phyloP scores from a whole-genome alignment of 1,284 basidiomycete species.

The Pseudozyma flocculosa region DNA sequence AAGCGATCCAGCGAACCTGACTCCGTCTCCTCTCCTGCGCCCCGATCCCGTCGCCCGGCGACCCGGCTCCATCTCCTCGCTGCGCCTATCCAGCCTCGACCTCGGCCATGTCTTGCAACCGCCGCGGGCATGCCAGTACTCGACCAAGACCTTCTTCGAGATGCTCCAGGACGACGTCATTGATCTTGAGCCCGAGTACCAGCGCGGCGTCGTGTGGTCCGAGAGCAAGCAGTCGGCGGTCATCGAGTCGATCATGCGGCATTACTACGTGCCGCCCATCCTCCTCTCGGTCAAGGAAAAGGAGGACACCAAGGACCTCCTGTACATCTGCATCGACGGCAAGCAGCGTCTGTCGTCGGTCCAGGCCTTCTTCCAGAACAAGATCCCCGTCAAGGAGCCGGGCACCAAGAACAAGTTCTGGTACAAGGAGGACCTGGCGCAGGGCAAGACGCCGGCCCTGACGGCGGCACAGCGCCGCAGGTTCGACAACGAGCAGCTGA shows the following conservation, averaged over 20 bases:
- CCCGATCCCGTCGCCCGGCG: too few species aligned
- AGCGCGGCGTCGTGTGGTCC: constrained; percentile 42
- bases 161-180: constrained; percentile 28
- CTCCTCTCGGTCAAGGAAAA: constrained; percentile 20
- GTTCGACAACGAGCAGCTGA: constrained; percentile 40
- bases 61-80: too few species aligned
- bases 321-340: constrained; percentile 43
- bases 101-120: constrained; percentile 23
- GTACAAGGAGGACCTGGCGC: constrained; percentile 21
- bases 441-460: constrained; percentile 16
- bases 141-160: constrained; percentile 15
- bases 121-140: constrained; percentile 18
- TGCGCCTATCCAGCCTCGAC: constrained; percentile 6
- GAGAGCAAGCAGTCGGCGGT: constrained; percentile 36
- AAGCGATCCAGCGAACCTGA: too few species aligned
- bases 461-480: constrained; percentile 21
- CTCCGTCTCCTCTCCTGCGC: too few species aligned
- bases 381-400: constrained; percentile 31
- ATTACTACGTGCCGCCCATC: constrained; percentile 45
- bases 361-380: constrained; percentile 27
- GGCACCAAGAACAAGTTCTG: constrained; percentile 18
- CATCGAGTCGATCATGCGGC: constrained; percentile 42
- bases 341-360: constrained; percentile 44
- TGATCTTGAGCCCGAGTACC: constrained; percentile 45
- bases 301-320: constrained; percentile 4